phyloP scores from a whole-genome alignment of 805 yeast species.

The Kazachstania taianensis region DNA sequence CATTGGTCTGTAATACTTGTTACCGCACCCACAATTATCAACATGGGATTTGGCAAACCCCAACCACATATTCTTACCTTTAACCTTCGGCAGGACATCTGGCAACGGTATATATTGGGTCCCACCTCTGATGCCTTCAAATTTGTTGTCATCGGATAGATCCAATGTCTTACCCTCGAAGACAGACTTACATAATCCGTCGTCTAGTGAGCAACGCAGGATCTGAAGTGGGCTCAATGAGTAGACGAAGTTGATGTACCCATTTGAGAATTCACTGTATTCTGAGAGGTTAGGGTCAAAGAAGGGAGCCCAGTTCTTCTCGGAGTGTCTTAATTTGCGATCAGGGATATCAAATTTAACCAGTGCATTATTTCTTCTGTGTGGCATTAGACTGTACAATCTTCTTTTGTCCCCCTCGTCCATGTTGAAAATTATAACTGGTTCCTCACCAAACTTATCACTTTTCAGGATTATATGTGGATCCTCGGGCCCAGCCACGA shows the following conservation, averaged over 20 bases:
- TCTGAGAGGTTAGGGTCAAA: not conserved
- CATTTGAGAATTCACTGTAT: slow-evolving; percentile 15
- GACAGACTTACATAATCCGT: slow-evolving; percentile 12
- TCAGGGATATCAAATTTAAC: not conserved
- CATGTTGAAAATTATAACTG: slow-evolving; percentile 8
- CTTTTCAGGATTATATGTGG: slow-evolving; percentile 5
- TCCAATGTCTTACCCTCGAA: too few species aligned
- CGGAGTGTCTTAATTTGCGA: not conserved
- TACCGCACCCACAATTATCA: slow-evolving; percentile 14
- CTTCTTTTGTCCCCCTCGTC: slow-evolving; percentile 1
- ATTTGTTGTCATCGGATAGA: too few species aligned
- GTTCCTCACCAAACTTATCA: slow-evolving; percentile 5
- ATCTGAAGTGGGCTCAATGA: slow-evolving; percentile 6
- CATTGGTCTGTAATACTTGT: slow-evolving; percentile 14
- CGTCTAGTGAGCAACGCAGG: slow-evolving; percentile 15
- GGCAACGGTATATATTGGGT: slow-evolving; percentile 17
- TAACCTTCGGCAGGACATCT: slow-evolving; percentile 9
- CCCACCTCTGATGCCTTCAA: slow-evolving; percentile 8
- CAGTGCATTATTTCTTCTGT: slow-evolving; percentile 2
- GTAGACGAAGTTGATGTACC: slow-evolving; percentile 8
- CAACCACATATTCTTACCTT: slow-evolving; percentile 14
- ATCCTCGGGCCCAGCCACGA: slow-evolving; percentile 9
- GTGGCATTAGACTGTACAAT: slow-evolving; percentile 6
- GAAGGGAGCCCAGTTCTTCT: slow-evolving; percentile 13
- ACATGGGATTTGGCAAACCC: slow-evolving; percentile 16